phyloP scores from a whole-genome alignment of 306 rosid species.

The Quercus mongolica region DNA sequence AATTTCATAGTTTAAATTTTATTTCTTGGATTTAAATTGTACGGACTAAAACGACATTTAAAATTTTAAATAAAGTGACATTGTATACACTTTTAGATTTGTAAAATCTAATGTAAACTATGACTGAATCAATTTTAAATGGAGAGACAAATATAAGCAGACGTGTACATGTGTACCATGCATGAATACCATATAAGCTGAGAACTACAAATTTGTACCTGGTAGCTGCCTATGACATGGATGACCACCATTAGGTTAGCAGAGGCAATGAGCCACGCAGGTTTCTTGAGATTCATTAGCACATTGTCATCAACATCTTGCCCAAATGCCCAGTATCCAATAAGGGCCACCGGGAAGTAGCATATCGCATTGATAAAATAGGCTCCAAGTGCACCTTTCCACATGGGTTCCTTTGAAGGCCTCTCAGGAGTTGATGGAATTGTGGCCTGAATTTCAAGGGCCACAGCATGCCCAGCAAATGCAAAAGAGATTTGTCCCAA shows the following conservation, averaged over 20 bases:
- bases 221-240: slow-evolving; percentile 95
- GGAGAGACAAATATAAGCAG: no score
- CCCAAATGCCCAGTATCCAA: slow-evolving; percentile 91
- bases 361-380: slow-evolving; percentile 76
- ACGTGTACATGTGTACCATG: background rate
- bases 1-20: no score
- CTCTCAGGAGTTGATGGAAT: slow-evolving; percentile 84
- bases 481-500: slow-evolving; percentile 87
- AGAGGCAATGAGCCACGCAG: slow-evolving; percentile 83
- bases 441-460: slow-evolving; percentile 92
- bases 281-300: slow-evolving; percentile 58
- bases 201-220: slow-evolving; percentile 36
- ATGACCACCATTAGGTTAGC: slow-evolving; percentile 90
- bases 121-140: no score
- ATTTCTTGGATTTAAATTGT: no score
- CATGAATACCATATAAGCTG: background rate
- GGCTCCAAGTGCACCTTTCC: slow-evolving; percentile 88
- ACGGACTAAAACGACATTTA: no score
- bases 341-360: slow-evolving; percentile 87
- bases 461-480: slow-evolving; percentile 94
- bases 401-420: slow-evolving; percentile 81
- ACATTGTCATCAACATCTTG: slow-evolving; percentile 79
- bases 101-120: no score
- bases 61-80: no score
- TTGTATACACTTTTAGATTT: no score